Percentiles rank a stretch among this genome's conserved stretches.
Evolutionary conservation across 2,329 filamentous ascomycete genomes (phyloP).

Genomic region (Teratosphaeria epicoccoides): DNA sequence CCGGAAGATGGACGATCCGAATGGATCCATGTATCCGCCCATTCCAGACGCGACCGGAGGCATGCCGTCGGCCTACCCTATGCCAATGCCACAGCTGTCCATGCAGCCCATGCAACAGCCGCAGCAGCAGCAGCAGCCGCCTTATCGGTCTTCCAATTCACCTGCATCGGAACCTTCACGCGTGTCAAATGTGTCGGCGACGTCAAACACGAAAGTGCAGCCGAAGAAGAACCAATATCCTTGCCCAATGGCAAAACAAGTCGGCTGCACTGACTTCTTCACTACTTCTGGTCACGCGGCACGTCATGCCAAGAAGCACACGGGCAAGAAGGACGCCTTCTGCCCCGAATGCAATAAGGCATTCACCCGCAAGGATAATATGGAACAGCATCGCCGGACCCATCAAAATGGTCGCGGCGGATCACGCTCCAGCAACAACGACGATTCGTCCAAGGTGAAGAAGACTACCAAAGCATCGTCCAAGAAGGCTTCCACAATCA

Average conservation of each 20-base stretch:
- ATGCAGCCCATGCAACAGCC: constrained; percentile 12
- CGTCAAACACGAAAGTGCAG: constrained; percentile 35
- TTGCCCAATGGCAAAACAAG: constrained; percentile 60
- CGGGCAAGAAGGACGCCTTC: constrained; percentile 65
- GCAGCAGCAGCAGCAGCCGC: constrained; percentile 7
- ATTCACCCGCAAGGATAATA: constrained; percentile 74
- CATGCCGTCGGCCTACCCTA: constrained; percentile 18
- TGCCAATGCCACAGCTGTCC: constrained; percentile 18
- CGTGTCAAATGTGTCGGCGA: constrained; percentile 31
- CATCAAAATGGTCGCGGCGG: constrained; percentile 48
- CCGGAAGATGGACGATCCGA: constrained; percentile 27
- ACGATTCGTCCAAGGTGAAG: constrained; percentile 35
- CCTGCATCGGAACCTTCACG: constrained; percentile 37
- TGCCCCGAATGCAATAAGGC: constrained; percentile 65
- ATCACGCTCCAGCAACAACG: constrained; percentile 29
- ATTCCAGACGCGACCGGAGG: constrained; percentile 23
- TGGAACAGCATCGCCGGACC: constrained; percentile 75
- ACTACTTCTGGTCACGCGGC: constrained; percentile 80
- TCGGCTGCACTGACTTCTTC: constrained; percentile 67
- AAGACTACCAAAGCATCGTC: constrained; percentile 30
- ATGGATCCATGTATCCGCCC: constrained; percentile 26
- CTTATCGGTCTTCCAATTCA: constrained; percentile 34
- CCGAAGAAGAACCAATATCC: constrained; percentile 58
- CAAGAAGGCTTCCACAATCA: constrained; percentile 18
- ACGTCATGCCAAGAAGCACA: constrained; percentile 75